Evolutionary conservation across 805 yeast species (phyloP).

Genomic region (Vanderwaltozyma verrucispora): DNA sequence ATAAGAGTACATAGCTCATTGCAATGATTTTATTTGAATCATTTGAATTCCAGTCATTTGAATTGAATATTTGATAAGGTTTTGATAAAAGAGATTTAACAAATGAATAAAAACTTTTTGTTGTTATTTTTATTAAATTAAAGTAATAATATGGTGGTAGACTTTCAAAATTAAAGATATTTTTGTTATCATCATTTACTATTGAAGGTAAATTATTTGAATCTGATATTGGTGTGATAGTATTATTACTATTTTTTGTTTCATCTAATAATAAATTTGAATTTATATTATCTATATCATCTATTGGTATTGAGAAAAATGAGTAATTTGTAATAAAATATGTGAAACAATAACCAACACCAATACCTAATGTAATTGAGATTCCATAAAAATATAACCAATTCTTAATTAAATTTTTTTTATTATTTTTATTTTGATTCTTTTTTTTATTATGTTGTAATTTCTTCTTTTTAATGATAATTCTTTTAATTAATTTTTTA

Average conservation of each 20-base stretch:
- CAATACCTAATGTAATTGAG: constrained; percentile 21
- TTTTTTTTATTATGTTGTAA: background rate
- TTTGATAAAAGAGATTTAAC: background rate
- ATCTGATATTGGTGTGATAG: background rate
- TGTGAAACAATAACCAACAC: constrained; percentile 23
- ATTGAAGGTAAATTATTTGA: too few relatives aligned
- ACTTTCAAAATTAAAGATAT: background rate
- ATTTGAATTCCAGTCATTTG: background rate
- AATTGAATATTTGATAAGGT: background rate
- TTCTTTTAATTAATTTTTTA: background rate
- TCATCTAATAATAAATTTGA: background rate
- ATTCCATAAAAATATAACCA: constrained; percentile 20
- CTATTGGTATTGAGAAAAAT: too few relatives aligned
- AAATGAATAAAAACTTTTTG: background rate
- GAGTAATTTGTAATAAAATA: too few relatives aligned
- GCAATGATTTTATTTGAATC: constrained; percentile 2
- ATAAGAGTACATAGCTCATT: constrained; percentile 3
- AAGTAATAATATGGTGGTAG: background rate
- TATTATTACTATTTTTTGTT: background rate
- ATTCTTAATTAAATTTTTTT: background rate
- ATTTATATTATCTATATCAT: background rate
- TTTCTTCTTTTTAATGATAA: background rate
- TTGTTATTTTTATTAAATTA: background rate
- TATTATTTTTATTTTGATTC: background rate
- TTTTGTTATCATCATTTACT: too few relatives aligned